Percentiles rank a stretch among this genome's conserved stretches.
Conservation (phyloP, 2,329 filamentous ascomycete species). For the Colletotrichum musae region DNA sequence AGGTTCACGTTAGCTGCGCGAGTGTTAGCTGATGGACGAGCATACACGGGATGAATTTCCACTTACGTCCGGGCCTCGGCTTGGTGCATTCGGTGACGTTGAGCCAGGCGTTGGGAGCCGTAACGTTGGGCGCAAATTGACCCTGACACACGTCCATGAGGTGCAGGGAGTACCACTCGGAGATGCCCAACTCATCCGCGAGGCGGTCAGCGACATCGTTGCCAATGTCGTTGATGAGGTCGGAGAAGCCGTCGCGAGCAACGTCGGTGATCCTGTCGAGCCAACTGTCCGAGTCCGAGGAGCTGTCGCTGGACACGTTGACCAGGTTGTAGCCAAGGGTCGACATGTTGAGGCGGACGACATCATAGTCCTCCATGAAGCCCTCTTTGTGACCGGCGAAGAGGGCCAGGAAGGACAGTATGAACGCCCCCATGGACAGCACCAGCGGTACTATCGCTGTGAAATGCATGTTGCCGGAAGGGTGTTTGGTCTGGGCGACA, state of each 20-base stretch:
- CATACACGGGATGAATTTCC: neutral
- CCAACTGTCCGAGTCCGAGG: constrained; percentile 45
- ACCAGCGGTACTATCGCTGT: constrained; percentile 54
- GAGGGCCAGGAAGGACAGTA: constrained; percentile 56
- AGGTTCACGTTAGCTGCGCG: constrained; percentile 60
- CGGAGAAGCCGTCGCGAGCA: constrained; percentile 52
- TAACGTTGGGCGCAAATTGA: constrained; percentile 60
- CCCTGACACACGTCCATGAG: constrained; percentile 64
- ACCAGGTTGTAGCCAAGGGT: constrained; percentile 54
- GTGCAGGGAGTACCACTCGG: constrained; percentile 67
- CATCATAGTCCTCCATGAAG: constrained; percentile 60
- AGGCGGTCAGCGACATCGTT: constrained; percentile 58
- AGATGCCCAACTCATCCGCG: constrained; percentile 60
- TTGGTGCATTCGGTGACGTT: constrained; percentile 63
- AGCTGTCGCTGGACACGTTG: constrained; percentile 23
- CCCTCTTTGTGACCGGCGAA: constrained; percentile 58
- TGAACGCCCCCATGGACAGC: constrained; percentile 55
- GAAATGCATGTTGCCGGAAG: constrained; percentile 44
- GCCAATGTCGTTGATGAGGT: constrained; percentile 56
- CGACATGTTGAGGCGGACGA: constrained; percentile 57
- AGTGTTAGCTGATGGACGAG: constrained; percentile 8
- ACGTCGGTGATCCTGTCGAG: constrained; percentile 47
- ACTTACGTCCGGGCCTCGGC: constrained; percentile 56
- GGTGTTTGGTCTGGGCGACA: neutral
- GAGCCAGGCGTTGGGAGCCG: constrained; percentile 52